Percentiles rank a stretch among this genome's conserved stretches.
These are phyloP conservation scores for Microascus cirrosus DNA, from an alignment of 2,329 filamentous ascomycete species.

Conservation along the genomic window DNA sequence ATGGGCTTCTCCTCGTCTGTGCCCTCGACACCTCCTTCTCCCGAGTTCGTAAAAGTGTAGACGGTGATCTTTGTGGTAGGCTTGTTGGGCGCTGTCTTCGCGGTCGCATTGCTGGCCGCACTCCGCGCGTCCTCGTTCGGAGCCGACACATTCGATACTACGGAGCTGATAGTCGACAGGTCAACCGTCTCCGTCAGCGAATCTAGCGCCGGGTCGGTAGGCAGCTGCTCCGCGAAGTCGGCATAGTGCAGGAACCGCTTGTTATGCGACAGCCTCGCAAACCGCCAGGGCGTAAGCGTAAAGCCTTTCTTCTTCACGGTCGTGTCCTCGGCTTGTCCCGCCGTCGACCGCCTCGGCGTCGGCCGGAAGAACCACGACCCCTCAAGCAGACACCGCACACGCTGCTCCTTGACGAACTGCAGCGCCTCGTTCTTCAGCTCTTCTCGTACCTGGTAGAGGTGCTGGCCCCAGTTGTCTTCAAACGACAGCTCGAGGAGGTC, in stretches of 20 bases:
- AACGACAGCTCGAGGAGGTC: constrained; percentile 82
- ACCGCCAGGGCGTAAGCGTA: constrained; percentile 59
- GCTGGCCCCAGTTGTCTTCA: constrained; percentile 87
- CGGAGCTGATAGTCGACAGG: constrained; percentile 76
- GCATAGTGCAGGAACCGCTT: constrained; percentile 82
- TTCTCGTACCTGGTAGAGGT: constrained; percentile 81
- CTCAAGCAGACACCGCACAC: constrained; percentile 76
- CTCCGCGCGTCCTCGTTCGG: constrained; percentile 39
- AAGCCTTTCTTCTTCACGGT: constrained; percentile 24
- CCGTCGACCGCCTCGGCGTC: constrained; percentile 23
- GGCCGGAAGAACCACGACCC: constrained; percentile 75
- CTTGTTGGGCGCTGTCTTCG: constrained; percentile 24
- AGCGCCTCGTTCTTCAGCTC: constrained; percentile 84
- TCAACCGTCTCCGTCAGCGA: constrained; percentile 73
- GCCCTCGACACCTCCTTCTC: constrained; percentile 26
- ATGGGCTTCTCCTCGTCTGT: constrained; percentile 56
- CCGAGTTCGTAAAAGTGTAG: constrained; percentile 52
- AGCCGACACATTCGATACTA: constrained; percentile 83
- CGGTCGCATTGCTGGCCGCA: constrained; percentile 28
- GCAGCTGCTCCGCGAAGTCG: constrained; percentile 60
- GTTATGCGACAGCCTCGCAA: constrained; percentile 82
- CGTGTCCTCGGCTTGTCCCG: constrained; percentile 11
- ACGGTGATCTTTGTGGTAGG: constrained; percentile 83
- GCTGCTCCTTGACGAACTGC: constrained; percentile 95
- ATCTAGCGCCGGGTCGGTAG: constrained; percentile 60